A percentile compares a stretch with the other conserved stretches of the same genome.
phyloP scores from a whole-genome alignment of 176 grass and related monocot species.

The Lolium perenne region DNA sequence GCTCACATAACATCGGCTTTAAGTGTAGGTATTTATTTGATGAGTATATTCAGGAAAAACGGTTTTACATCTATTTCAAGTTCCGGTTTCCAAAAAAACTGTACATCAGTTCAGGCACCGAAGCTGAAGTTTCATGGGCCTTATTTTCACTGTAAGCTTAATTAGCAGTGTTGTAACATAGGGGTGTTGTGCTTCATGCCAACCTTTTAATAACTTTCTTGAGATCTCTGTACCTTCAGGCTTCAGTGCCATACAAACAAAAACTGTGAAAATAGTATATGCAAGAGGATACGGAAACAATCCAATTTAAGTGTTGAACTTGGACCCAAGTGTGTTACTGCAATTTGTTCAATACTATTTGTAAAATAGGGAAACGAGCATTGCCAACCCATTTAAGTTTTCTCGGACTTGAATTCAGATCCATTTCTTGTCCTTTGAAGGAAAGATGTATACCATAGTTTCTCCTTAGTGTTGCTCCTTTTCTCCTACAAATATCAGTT shows the following conservation, averaged over 20 bases:
- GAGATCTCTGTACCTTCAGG: neutral
- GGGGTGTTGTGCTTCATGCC: conserved; percentile 53
- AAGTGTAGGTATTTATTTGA: conserved; percentile 43
- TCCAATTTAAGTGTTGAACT: neutral
- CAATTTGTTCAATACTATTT: no score
- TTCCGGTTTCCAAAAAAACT: neutral
- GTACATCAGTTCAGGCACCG: neutral
- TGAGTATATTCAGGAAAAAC: conserved; percentile 40
- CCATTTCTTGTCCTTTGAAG: neutral
- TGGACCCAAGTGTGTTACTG: neutral
- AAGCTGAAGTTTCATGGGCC: neutral
- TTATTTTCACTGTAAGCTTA: neutral
- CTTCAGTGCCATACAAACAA: neutral
- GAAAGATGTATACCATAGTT: neutral
- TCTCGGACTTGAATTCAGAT: neutral
- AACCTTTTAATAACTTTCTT: conserved; percentile 36
- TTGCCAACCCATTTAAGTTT: neutral
- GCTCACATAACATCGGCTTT: conserved; percentile 44
- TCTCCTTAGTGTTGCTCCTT: neutral
- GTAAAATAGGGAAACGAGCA: neutral
- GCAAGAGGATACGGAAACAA: neutral
- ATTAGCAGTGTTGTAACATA: conserved; percentile 47
- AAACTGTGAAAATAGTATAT: conserved; percentile 36
- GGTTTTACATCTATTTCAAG: conserved; percentile 34
- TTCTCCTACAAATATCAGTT: neutral